These are phyloP conservation scores for Saccharomycopsis schoenii DNA, from an alignment of 805 yeast genomes.

Conservation along the genomic window DNA sequence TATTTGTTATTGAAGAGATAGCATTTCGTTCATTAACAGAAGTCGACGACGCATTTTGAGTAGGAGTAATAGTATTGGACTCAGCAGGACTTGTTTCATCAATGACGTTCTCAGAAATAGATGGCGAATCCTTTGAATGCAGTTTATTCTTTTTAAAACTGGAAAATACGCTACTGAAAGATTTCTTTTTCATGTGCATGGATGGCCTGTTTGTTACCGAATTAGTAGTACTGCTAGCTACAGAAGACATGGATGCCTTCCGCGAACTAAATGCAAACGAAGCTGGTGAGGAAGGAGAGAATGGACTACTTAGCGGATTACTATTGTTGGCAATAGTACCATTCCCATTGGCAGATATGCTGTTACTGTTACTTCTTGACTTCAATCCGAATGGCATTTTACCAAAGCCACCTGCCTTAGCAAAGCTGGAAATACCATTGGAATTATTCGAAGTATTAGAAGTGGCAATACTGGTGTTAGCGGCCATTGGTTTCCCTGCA, in stretches of 20 bases:
- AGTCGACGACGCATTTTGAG: conserved; percentile 23
- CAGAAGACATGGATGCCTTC: conserved; percentile 7
- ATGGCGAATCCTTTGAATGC: neutral
- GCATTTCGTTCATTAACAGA: conserved; percentile 13
- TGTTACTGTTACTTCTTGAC: neutral
- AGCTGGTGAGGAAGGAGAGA: neutral
- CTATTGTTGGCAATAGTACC: neutral
- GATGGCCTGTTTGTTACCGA: conserved; percentile 4
- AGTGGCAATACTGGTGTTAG: neutral
- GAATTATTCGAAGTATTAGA: neutral
- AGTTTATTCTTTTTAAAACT: conserved; percentile 9
- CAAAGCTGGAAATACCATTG: neutral
- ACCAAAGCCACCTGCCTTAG: neutral
- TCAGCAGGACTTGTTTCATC: conserved; percentile 25
- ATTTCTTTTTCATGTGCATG: conserved; percentile 14
- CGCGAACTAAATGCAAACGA: conserved; percentile 2
- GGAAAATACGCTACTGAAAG: conserved; percentile 13
- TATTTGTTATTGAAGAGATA: conserved; percentile 24
- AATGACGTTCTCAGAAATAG: neutral
- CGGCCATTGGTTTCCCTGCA: neutral
- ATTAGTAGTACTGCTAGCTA: neutral
- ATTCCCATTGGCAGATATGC: neutral
- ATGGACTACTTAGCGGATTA: neutral
- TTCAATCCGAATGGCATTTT: neutral
- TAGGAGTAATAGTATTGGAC: conserved; percentile 45